phyloP scores from a whole-genome alignment of 768 basidiomycete species.

The Megacollybia marginata region DNA sequence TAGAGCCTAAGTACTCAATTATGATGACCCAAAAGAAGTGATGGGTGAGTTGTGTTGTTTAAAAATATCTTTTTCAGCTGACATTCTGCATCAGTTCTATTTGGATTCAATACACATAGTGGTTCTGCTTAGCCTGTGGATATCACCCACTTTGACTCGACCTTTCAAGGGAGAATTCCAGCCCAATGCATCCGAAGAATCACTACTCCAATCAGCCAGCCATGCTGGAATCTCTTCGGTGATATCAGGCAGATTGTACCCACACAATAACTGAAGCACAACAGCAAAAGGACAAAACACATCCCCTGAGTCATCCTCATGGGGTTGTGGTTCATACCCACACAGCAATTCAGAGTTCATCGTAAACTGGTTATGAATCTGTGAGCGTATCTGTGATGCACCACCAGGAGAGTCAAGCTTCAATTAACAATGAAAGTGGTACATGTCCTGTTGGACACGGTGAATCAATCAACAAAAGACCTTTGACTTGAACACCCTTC shows the following conservation, averaged over 20 bases:
- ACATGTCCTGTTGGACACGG: conserved; percentile 49
- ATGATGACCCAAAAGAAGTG: too few relatives aligned
- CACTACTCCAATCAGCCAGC: background rate
- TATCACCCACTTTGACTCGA: background rate
- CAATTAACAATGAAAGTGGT: conserved; percentile 44
- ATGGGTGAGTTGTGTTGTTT: too few relatives aligned
- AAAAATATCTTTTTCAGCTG: too few relatives aligned
- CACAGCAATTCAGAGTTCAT: conserved; percentile 39
- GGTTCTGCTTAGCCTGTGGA: too few relatives aligned
- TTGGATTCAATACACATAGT: too few relatives aligned
- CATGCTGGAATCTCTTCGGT: background rate
- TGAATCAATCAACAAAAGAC: conserved; percentile 61
- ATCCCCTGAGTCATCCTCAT: conserved; percentile 43
- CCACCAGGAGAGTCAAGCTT: conserved; percentile 20
- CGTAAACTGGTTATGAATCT: conserved; percentile 42
- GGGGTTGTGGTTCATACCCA: conserved; percentile 30
- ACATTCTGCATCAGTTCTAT: too few relatives aligned
- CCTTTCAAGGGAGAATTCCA: background rate
- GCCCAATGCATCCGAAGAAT: background rate
- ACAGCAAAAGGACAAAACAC: conserved; percentile 21
- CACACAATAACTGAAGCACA: background rate
- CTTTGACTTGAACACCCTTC: conserved; percentile 37
- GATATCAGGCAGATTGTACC: background rate
- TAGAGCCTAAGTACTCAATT: too few relatives aligned
- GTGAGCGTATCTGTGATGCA: conserved; percentile 22